These are phyloP conservation scores for Beauveria varroae DNA, from an alignment of 2,329 filamentous ascomycete species.

Conservation along the genomic window DNA sequence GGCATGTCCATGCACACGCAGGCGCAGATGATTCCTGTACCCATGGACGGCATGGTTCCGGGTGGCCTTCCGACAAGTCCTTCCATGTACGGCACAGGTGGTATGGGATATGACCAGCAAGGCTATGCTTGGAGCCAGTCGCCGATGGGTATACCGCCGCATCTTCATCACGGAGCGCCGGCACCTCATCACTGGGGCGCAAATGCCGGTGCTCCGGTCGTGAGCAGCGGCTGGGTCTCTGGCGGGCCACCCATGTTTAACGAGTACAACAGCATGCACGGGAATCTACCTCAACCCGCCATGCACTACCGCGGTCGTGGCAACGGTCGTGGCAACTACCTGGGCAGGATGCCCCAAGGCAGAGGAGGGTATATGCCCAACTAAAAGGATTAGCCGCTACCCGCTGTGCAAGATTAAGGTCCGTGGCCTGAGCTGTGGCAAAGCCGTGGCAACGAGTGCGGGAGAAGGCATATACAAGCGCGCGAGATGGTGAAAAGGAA, in stretches of 20 bases:
- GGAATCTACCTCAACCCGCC: background rate
- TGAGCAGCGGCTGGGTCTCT: slow-evolving; percentile 7
- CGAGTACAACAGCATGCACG: background rate
- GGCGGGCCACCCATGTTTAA: background rate
- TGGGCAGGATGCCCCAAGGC: background rate
- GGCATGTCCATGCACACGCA: slow-evolving; percentile 1
- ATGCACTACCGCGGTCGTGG: slow-evolving; percentile 1
- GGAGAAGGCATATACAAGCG: background rate
- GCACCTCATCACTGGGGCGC: background rate
- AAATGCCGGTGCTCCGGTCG: background rate
- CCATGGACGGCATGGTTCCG: background rate
- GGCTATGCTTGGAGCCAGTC: background rate
- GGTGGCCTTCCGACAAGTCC: background rate
- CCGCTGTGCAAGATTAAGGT: background rate
- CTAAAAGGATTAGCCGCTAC: background rate
- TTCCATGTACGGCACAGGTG: slow-evolving; percentile 1
- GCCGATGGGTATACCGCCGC: slow-evolving; percentile 1
- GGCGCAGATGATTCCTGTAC: background rate
- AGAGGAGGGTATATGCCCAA: background rate
- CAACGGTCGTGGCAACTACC: background rate
- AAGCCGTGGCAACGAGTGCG: too few relatives aligned
- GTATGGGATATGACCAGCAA: slow-evolving; percentile 4
- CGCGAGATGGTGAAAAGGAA: background rate
- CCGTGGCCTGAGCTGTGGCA: background rate
- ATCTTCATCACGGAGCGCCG: background rate